These are phyloP conservation scores for Neodidymelliopsis sp. DNA, from an alignment of 2,329 filamentous ascomycete genomes.

Conservation along the genomic window DNA sequence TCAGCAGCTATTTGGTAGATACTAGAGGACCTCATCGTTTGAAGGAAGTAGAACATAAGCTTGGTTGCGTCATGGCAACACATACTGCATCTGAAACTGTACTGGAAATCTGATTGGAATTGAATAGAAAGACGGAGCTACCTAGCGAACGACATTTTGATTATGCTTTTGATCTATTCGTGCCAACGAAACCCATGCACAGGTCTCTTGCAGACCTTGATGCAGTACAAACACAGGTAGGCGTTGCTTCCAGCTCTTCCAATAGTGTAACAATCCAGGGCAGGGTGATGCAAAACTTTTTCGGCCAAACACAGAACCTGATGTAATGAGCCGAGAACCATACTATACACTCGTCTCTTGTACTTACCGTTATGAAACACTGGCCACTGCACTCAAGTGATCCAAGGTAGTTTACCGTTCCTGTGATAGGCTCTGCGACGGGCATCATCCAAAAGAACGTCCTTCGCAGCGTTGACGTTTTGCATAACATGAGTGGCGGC, in stretches of 20 bases:
- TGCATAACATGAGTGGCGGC: slow-evolving; percentile 32
- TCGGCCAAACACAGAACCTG: too few relatives aligned
- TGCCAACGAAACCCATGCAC: slow-evolving; percentile 1
- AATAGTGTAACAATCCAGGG: neutral
- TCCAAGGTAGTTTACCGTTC: slow-evolving; percentile 23
- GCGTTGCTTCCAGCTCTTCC: neutral
- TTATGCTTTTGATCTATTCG: neutral
- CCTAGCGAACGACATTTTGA: neutral
- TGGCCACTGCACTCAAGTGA: neutral
- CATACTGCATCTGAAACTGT: too few relatives aligned
- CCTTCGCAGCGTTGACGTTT: slow-evolving; percentile 34
- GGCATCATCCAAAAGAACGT: slow-evolving; percentile 26
- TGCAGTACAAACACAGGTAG: neutral
- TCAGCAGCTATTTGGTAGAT: too few relatives aligned
- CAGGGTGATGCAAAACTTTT: slow-evolving; percentile 2
- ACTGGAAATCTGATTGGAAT: too few relatives aligned
- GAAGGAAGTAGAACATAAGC: neutral
- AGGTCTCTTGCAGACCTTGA: neutral
- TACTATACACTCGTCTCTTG: too few relatives aligned
- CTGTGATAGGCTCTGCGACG: slow-evolving; percentile 22
- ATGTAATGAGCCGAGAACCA: too few relatives aligned
- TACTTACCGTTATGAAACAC: too few relatives aligned
- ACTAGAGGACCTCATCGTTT: too few relatives aligned
- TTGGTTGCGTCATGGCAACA: too few relatives aligned
- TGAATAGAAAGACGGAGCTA: too few relatives aligned